These are phyloP conservation scores for Aureobasidium sp. DNA, from an alignment of 2,329 filamentous ascomycete species.

Conservation along the genomic window DNA sequence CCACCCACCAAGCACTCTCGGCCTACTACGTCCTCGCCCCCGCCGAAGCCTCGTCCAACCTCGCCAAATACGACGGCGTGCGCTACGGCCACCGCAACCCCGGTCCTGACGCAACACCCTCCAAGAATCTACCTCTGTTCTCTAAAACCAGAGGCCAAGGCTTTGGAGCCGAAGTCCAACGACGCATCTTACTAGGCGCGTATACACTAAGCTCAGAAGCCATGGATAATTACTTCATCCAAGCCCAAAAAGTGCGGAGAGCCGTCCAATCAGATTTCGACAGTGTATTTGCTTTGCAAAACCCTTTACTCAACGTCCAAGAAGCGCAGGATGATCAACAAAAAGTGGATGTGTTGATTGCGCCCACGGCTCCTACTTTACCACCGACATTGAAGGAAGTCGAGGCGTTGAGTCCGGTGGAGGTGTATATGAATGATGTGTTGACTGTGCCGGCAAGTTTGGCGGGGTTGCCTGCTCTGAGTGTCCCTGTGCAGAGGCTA, in stretches of 20 bases:
- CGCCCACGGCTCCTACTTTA: slow-evolving; percentile 74
- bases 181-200: slow-evolving; percentile 80
- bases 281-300: slow-evolving; percentile 60
- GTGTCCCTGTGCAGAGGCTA: slow-evolving; percentile 55
- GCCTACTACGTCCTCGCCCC: slow-evolving; percentile 95
- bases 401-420: slow-evolving; percentile 49
- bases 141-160: slow-evolving; percentile 64
- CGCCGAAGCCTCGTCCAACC: slow-evolving; percentile 89
- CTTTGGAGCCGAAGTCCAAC: slow-evolving; percentile 78
- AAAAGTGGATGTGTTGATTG: slow-evolving; percentile 74
- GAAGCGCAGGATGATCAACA: slow-evolving; percentile 25
- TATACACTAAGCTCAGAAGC: slow-evolving; percentile 85
- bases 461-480: slow-evolving; percentile 83
- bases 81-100: slow-evolving; percentile 64
- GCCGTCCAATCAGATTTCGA: slow-evolving; percentile 85
- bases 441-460: slow-evolving; percentile 93
- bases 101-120: slow-evolving; percentile 44
- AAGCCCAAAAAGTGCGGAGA: slow-evolving; percentile 80
- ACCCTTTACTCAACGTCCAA: slow-evolving; percentile 53
- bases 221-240: slow-evolving; percentile 93
- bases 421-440: slow-evolving; percentile 86
- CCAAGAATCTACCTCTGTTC: slow-evolving; percentile 49
- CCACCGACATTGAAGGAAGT: slow-evolving; percentile 61
- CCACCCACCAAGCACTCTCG: slow-evolving; percentile 76
- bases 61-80: slow-evolving; percentile 96